Conservation (phyloP, 2,329 filamentous ascomycete genomes). For the Huntiella moniliformis region DNA sequence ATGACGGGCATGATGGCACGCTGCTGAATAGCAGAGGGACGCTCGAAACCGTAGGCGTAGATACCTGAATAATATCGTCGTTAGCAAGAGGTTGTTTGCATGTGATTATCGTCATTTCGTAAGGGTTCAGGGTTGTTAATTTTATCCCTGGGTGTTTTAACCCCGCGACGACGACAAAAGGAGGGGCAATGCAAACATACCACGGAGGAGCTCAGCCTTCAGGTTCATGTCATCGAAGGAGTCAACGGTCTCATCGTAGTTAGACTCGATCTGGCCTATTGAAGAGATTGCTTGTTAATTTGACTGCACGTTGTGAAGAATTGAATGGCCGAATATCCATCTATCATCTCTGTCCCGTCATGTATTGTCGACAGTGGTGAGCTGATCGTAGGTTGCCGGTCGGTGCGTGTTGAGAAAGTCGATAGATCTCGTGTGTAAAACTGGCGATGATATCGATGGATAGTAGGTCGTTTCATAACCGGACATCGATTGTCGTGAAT, state of each 20-base stretch:
- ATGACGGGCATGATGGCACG: conserved; percentile 99
- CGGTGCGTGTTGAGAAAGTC: no score
- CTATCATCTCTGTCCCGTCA: background rate
- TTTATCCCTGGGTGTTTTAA: conserved; percentile 7
- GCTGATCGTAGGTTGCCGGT: background rate
- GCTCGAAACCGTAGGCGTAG: conserved; percentile 99
- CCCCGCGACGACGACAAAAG: background rate
- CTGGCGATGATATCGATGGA: background rate
- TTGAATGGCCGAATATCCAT: background rate
- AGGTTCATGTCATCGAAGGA: conserved; percentile 98
- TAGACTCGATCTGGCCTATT: conserved; percentile 94
- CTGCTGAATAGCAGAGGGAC: conserved; percentile 98
- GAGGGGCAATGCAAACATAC: conserved; percentile 20
- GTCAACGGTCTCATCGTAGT: conserved; percentile 99
- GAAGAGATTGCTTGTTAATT: no score
- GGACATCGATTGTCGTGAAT: no score
- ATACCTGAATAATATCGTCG: conserved; percentile 39
- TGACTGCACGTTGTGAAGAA: background rate
- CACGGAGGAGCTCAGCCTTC: conserved; percentile 92
- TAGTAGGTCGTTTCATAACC: background rate
- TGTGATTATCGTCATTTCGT: background rate
- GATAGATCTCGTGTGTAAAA: background rate
- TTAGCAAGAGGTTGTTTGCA: no score
- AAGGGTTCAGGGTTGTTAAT: background rate
- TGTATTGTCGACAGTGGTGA: background rate